A percentile compares a stretch with the other conserved stretches of the same genome.
These are phyloP conservation scores for Inonotus obliquus DNA, from an alignment of 1,284 basidiomycete species.

Conservation along the genomic window DNA sequence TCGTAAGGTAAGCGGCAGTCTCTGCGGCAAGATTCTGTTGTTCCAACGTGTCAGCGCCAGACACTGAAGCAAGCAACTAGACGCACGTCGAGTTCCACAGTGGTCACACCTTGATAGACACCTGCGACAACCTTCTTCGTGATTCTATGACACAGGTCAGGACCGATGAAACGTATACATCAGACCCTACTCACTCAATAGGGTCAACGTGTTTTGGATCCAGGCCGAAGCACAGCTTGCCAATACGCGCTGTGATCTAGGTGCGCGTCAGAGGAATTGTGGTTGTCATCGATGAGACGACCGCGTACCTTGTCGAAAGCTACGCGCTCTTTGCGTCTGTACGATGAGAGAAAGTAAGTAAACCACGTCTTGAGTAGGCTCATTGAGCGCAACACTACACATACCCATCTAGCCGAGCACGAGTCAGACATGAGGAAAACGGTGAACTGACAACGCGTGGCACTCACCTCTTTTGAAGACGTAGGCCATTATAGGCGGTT, in stretches of 20 bases:
- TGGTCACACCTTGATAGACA: conserved; percentile 95
- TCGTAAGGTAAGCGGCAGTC: conserved; percentile 96
- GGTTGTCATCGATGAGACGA: neutral
- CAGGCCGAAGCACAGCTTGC: conserved; percentile 96
- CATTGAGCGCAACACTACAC: conserved; percentile 35
- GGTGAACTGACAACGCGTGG: neutral
- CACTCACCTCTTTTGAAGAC: conserved; percentile 72
- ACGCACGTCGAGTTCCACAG: conserved; percentile 92
- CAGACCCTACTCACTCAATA: conserved; percentile 65
- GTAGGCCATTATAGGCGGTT: conserved; percentile 45
- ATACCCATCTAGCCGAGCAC: conserved; percentile 53
- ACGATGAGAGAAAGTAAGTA: conserved; percentile 2
- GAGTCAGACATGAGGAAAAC: conserved; percentile 18
- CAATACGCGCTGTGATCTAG: conserved; percentile 86
- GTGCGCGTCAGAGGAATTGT: conserved; percentile 18
- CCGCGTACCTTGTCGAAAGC: conserved; percentile 78
- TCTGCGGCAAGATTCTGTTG: conserved; percentile 87
- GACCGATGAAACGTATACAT: neutral
- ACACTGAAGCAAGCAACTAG: neutral
- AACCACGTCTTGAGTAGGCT: conserved; percentile 27
- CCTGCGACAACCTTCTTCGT: conserved; percentile 95
- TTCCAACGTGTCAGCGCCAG: conserved; percentile 2
- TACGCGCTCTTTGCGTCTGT: conserved; percentile 78
- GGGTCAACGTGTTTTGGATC: conserved; percentile 93
- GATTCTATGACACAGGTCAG: conserved; percentile 44